These are phyloP conservation scores for Chrysochromulina tobinii DNA, from an alignment of 78 protist species.

Conservation along the genomic window DNA sequence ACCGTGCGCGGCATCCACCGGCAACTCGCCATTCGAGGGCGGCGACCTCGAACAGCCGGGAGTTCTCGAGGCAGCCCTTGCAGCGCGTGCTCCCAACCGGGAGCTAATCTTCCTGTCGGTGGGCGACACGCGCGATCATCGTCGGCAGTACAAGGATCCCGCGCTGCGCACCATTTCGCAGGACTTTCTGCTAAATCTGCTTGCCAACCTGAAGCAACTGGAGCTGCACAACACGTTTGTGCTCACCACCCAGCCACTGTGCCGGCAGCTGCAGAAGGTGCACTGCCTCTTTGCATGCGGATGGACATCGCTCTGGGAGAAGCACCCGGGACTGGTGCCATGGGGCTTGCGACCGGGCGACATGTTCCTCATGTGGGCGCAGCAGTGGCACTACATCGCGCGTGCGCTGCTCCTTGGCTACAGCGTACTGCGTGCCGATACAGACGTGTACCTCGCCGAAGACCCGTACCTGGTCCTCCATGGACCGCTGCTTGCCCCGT, in stretches of 20 bases:
- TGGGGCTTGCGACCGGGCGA: neutral
- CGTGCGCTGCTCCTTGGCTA: neutral
- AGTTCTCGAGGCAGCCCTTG: neutral
- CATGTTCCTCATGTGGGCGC: slow-evolving; percentile 16
- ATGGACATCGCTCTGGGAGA: neutral
- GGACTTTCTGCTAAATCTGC: neutral
- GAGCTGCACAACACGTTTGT: neutral
- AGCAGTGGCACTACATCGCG: slow-evolving; percentile 4
- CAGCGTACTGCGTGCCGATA: neutral
- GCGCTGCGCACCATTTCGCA: neutral
- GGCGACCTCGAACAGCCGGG: neutral
- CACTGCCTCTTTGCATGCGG: neutral
- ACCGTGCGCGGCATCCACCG: no score
- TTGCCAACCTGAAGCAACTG: neutral
- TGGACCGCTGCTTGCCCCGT: neutral
- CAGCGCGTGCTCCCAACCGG: neutral
- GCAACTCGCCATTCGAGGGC: neutral
- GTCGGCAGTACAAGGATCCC: neutral
- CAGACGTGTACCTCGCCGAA: neutral
- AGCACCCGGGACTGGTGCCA: neutral
- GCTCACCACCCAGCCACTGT: neutral
- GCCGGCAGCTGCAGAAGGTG: neutral
- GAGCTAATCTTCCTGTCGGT: slow-evolving; percentile 13
- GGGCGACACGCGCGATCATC: slow-evolving; percentile 20
- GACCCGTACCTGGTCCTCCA: slow-evolving; percentile 4